Evolutionary conservation across 1,284 basidiomycete genomes (phyloP), one percentile per base, ranked within the genome.

Genomic region (Cryptococcus floricola): DNA sequence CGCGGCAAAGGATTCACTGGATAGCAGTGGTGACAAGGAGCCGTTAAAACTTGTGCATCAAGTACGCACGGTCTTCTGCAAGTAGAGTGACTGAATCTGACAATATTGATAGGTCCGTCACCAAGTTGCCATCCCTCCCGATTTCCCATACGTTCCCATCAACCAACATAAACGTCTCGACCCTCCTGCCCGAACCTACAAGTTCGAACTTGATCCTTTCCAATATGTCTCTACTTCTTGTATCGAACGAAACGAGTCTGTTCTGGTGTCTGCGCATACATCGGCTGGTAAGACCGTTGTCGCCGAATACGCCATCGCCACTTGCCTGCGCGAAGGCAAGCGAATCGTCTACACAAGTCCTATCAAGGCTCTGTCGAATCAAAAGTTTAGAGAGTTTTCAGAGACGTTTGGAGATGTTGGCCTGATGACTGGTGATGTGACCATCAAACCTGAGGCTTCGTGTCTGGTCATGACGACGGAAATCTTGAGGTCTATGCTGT

Each of bases 381-480:
- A 98, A 77, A 98, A 98, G 79, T 99, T 96, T 77, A 87, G 96
- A 73, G 96, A 99, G 77, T 90, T 99, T 85, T 80, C 90, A 38
- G 93, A 91, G 50, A 91, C 93, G 68, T 99, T 99, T 76, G 89
- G 91, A 25, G 95, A 98, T 70, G 96, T 98, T 47, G 96, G 96
- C 18, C 82, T 99, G 28, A 98, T 99, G 96, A 99, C 96, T 1
- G 94, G 96, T 73, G 96, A 99, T 79, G 93, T 98, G n/a, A 98
- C 96, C 0, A 98, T 98, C 74, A 98, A 98, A 74, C 95, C 95
- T 2, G 87, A 87, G 4, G 95, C 96, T 7, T 91, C 90, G 47
- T 98, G 96, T 80, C 79, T 99, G 48, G 95, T 99, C 52, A 98
- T 99, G 96, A 98, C 96, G 0, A 99, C 96, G 2, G 96, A 99